A percentile compares a stretch with the other conserved stretches of the same genome.
Conservation (phyloP, 768 basidiomycete species). For the Psilocybe tampanensis region DNA sequence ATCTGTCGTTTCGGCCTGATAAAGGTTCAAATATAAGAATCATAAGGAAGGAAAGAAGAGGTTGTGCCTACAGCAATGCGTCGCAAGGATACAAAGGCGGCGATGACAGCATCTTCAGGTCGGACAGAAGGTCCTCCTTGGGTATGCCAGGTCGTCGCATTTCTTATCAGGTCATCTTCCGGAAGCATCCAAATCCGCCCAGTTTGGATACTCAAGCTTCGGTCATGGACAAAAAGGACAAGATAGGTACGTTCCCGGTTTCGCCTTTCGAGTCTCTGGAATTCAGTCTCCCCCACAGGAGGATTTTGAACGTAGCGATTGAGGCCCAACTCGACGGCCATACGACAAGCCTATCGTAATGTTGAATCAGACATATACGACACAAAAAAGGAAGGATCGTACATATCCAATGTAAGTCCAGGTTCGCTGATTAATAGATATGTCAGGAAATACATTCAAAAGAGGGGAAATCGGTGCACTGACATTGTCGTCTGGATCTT, state of each 20-base stretch:
- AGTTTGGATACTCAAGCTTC: conserved; percentile 84
- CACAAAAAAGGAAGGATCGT: conserved; percentile 29
- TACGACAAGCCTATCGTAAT: conserved; percentile 69
- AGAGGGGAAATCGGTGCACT: no score
- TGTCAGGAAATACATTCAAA: no score
- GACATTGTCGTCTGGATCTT: conserved; percentile 83
- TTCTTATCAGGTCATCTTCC: conserved; percentile 78
- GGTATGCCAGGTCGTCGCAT: conserved; percentile 73
- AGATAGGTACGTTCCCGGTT: conserved; percentile 87
- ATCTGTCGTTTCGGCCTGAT: conserved; percentile 78
- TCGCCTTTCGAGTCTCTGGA: conserved; percentile 73
- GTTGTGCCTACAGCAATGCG: conserved; percentile 76
- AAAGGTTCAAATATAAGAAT: not conserved
- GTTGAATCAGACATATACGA: conserved; percentile 8
- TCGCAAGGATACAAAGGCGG: conserved; percentile 76
- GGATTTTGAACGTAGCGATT: conserved; percentile 67
- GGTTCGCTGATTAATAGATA: conserved; percentile 54
- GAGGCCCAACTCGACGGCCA: conserved; percentile 83
- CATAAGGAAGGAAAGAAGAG: not conserved
- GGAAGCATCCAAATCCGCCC: conserved; percentile 89
- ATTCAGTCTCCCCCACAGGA: conserved; percentile 60
- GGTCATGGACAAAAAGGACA: conserved; percentile 85
- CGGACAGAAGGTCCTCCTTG: conserved; percentile 52
- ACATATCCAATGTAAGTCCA: conserved; percentile 91
- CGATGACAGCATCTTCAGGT: conserved; percentile 81